Base-by-base conservation (phyloP, 1,139 yeast genomes). In the Sugiyamaella pinicola region DNA sequence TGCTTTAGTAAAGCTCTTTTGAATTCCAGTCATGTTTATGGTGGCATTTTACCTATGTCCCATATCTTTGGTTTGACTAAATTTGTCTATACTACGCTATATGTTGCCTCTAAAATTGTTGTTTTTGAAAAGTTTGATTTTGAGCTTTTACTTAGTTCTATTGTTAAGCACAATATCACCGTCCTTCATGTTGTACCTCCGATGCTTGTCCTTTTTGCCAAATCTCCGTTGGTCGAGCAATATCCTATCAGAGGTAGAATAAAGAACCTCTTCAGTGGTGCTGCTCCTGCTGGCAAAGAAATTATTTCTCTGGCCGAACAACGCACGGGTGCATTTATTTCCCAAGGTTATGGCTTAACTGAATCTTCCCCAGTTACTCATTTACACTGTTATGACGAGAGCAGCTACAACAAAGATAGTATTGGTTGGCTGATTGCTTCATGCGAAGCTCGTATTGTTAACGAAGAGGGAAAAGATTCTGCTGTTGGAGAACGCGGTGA, bases 271-370 rank as follows among this genome's bases (percentile, higher is more conserved):
- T 56, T 64, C 42, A 60, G 64, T 17, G 76, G 75, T 3, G 76
- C 76, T 1, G 76, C 76, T 2, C 76, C 76, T 7, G 58, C 71
- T 8, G 66, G 73, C 3, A 52, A 58, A 41, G 58, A 61, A 1
- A 55, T 69, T 8, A 61, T 67, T 7, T 54, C 48, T 2, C 61
- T 64, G 2, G 71, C 70, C 3, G 51, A 55, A 46, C 49, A 43
- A 1, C 55, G 68, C 17, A 45, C 67, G 18, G 57, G 56, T 1
- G 55, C 59, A 17, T 33, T 49, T 8, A 52, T 71, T 15, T 53
- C 49, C 29, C 93, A 87, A 69, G 95, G 91, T n/a, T 87, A 86
- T 65, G 95, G 95, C 0, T 74, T 85, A 58, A 87, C 95, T 1
- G 75, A 71, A 53, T 64, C 74, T 2, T 60, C 73, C 2, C 75